Base-by-base conservation (phyloP, 106 monocot species). In the Posidonia australis region DNA sequence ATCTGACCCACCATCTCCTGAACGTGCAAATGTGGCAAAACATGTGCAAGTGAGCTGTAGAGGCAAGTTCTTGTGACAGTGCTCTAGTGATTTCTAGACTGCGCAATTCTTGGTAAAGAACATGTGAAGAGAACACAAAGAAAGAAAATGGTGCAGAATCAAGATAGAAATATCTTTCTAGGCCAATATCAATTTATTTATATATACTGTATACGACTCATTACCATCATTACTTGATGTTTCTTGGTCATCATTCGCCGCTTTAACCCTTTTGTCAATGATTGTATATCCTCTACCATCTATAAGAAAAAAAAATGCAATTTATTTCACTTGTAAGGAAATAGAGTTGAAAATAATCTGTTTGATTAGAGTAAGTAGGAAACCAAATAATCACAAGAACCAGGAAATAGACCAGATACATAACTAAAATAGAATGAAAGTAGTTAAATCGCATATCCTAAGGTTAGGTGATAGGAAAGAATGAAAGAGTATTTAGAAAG, bases 1-100 rank as follows among this genome's bases (percentile, higher is more conserved):
- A 67, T 80, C 85, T 51, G 74, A 84, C 75, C 69, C 84, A 82
- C 66, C 79, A 76, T 85, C 82, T 60, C 84, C 89, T 85, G 81
- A 78, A 79, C 10, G 72, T 82, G 81, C 69, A 76, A 76, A 80
- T 78, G 75, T 72, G 69, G 44, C 64, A 72, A 78, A 76, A 78
- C 62, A 74, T 79, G 83, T 74, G 70, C 78, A 77, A 70, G 74
- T 78, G 87, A 87, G 71, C 44, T 78, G 54, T 67, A 77, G 59
- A 60, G 58, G 52, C 31, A 74, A 62, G 18, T 65, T 69, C 25
- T 74, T 17, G 44, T 68, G 67, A 67, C n/a, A 72, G 77, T 77
- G 51, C 43, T 62, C 49, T 31, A 66, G 77, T 69, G 75, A 69
- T 59, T 63, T 42, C 22, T 64, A 77, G 18, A 61, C 45, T 62